Evolutionary conservation across 495 filamentous ascomycete species (phyloP), one percentile per base, ranked within the genome.

Genomic region (Penicillium cataractarum): DNA sequence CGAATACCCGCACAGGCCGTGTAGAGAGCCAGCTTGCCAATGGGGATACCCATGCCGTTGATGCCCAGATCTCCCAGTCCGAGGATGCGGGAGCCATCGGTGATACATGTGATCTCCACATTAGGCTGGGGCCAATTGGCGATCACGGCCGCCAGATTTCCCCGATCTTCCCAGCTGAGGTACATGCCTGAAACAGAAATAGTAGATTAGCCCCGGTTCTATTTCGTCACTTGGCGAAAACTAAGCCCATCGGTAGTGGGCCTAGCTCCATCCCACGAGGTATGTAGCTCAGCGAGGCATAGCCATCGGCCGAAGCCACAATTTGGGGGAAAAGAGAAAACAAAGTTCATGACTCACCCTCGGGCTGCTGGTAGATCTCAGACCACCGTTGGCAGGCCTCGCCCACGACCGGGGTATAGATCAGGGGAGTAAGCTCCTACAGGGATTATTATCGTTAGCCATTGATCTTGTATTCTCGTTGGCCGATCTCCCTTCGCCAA

Each of bases 31-130:
- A 98, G 80, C 78, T 99, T 97, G 61, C 95, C 92, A 68, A 99
- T 93, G 62, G 95, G 92, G 78, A 99, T 99, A 59, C 95, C 95
- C 85, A 99, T 97, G 62, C 95, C 95, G 75, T 97, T 97, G 60
- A 99, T 89, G 64, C 95, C 95, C 62, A 99, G 87, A 77, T 99
- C 95, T 55, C 95, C 95, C 33, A 99, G 85, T 58, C 95, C 95
- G 59, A 99, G 86, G 75, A 99, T 99, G 58, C 95, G 89, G 63
- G 93, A 97, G 54, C 95, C 95, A 79, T 99, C 95, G 48, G 95
- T 99, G 63, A 99, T 91, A 71, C 96, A 93, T 70, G 92, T 94
- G 72, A 99, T 99, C 75, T 97, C 93, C 22, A 95, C 92, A 61
- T 92, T 86, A 22, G 80, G 80, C 71, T 93, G 87, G 26, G 92